Percentiles rank a stretch among this genome's conserved stretches.
Conservation (phyloP, 345 rosid species). For the Heritiera fomes region DNA sequence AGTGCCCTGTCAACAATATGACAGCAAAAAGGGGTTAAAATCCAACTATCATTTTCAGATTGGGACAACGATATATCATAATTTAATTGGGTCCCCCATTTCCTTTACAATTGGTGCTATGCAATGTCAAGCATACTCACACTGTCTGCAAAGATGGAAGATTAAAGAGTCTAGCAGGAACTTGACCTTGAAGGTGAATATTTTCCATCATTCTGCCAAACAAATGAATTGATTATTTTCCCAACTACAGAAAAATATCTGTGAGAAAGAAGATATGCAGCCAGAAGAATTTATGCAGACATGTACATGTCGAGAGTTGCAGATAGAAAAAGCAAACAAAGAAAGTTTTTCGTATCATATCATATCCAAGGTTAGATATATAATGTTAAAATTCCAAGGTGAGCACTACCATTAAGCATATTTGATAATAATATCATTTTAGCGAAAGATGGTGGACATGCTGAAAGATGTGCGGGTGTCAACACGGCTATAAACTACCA, state of each 20-base stretch:
- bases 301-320: neutral
- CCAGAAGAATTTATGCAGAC: neutral
- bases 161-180: constrained; percentile 61
- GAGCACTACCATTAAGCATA: neutral
- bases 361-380: neutral
- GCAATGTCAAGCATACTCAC: constrained; percentile 45
- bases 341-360: neutral
- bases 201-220: constrained; percentile 62
- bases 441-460: neutral
- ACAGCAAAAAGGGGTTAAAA: neutral
- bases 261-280: neutral
- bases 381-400: neutral
- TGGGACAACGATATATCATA: neutral
- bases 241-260: neutral
- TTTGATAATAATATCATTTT: neutral
- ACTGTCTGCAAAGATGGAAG: constrained; percentile 59
- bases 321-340: neutral
- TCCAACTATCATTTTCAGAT: constrained; percentile 6
- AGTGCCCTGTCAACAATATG: constrained; percentile 41
- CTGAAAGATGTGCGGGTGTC: neutral
- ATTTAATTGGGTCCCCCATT: neutral
- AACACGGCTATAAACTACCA: neutral
- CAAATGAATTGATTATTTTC: constrained; percentile 5
- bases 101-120: neutral
- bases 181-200: constrained; percentile 46